These are phyloP conservation scores for Cryphonectria japonica DNA, from an alignment of 2,329 filamentous ascomycete species.

Conservation along the genomic window DNA sequence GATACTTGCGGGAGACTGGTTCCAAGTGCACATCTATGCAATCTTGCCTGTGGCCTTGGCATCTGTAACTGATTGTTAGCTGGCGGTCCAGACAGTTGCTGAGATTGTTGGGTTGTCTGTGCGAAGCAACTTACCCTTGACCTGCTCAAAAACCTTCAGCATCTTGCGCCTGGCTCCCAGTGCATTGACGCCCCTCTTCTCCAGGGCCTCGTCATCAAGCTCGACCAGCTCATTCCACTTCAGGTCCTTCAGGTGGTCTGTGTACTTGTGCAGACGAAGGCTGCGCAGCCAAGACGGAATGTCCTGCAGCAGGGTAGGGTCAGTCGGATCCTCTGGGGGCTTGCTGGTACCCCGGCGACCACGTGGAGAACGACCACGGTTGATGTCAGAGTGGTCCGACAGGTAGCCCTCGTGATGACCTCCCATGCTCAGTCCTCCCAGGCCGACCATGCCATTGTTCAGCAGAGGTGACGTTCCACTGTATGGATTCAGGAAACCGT, in stretches of 20 bases:
- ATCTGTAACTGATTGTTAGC: slow-evolving; percentile 52
- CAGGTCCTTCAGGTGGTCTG: slow-evolving; percentile 95
- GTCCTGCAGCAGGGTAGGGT: slow-evolving; percentile 86
- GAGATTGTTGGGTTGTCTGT: neutral
- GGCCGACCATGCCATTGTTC: slow-evolving; percentile 69
- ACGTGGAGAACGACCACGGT: slow-evolving; percentile 86
- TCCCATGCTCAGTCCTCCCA: slow-evolving; percentile 71
- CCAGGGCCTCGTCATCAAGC: slow-evolving; percentile 89
- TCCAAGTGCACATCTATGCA: slow-evolving; percentile 39
- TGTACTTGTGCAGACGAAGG: slow-evolving; percentile 96
- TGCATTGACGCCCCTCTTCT: slow-evolving; percentile 92
- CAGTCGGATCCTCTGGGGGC: slow-evolving; percentile 96
- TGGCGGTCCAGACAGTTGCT: slow-evolving; percentile 16
- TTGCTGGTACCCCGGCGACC: slow-evolving; percentile 94
- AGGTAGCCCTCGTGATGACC: slow-evolving; percentile 79
- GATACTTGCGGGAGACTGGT: neutral
- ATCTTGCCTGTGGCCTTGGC: slow-evolving; percentile 77
- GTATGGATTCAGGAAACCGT: slow-evolving; percentile 90
- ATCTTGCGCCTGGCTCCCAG: slow-evolving; percentile 95
- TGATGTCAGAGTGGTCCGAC: slow-evolving; percentile 91
- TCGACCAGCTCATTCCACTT: slow-evolving; percentile 94
- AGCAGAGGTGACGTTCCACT: slow-evolving; percentile 73
- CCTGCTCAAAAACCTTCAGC: slow-evolving; percentile 98
- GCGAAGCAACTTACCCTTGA: slow-evolving; percentile 63
- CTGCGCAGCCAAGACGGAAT: slow-evolving; percentile 96